These are phyloP conservation scores for Globisporangium cylindrosporum DNA, from an alignment of 352 stramenopile species.

Conservation along the genomic window DNA sequence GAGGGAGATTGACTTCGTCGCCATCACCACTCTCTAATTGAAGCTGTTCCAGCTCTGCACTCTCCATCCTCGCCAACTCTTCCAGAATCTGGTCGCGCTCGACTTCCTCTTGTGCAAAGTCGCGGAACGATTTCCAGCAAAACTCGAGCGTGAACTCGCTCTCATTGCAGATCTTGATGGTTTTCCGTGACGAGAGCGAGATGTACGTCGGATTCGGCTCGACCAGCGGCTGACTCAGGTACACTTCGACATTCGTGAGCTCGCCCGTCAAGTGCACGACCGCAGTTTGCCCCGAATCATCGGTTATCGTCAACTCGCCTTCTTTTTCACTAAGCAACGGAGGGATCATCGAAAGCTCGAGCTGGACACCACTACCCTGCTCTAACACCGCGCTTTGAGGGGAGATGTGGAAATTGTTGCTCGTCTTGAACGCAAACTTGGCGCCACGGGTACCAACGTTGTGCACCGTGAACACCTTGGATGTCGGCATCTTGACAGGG, in stretches of 20 bases:
- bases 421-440: conserved; percentile 73
- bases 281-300: conserved; percentile 71
- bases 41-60: conserved; percentile 61
- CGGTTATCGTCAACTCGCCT: conserved; percentile 80
- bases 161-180: conserved; percentile 92
- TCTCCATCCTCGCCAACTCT: conserved; percentile 84
- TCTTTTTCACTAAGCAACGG: conserved; percentile 35
- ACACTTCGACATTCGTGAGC: conserved; percentile 89
- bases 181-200: conserved; percentile 87
- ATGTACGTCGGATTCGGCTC: conserved; percentile 90
- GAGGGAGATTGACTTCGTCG: conserved; percentile 19
- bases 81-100: conserved; percentile 82
- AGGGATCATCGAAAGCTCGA: conserved; percentile 68
- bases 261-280: conserved; percentile 72
- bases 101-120: conserved; percentile 61
- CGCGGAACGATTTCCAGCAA: conserved; percentile 90
- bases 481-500: conserved; percentile 82
- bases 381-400: conserved; percentile 66
- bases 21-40: conserved; percentile 35
- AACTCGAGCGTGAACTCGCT: conserved; percentile 91
- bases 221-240: conserved; percentile 82
- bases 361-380: conserved; percentile 65
- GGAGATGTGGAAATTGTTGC: conserved; percentile 54
- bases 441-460: conserved; percentile 86
- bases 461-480: conserved; percentile 81